Evolutionary conservation across 345 rosid genomes (phyloP).

Genomic region (Brassica cretica): DNA sequence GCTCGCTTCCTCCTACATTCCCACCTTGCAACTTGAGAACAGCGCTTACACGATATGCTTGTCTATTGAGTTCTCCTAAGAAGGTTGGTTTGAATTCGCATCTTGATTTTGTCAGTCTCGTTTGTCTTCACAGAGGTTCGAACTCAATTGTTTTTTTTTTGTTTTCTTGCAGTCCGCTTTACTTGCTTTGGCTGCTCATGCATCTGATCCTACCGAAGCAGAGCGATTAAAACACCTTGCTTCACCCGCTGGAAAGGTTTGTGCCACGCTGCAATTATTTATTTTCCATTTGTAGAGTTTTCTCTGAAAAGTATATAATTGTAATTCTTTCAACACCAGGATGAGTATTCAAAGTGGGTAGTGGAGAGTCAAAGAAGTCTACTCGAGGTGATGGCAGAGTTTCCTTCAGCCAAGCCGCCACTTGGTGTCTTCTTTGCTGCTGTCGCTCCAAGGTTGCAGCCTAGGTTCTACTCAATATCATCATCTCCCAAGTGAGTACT

Average conservation of each 20-base stretch:
- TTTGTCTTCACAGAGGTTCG: constrained; percentile 2
- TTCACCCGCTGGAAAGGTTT: constrained; percentile 93
- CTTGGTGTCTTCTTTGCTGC: constrained; percentile 97
- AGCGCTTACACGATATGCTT: constrained; percentile 81
- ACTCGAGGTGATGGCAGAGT: constrained; percentile 93
- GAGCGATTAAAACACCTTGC: constrained; percentile 78
- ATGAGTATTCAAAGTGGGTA: constrained; percentile 90
- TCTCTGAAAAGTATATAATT: neutral
- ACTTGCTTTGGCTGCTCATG: constrained; percentile 92
- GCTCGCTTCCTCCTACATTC: constrained; percentile 86
- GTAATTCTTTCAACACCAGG: constrained; percentile 46
- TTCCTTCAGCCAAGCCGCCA: constrained; percentile 89
- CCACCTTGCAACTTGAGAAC: constrained; percentile 79
- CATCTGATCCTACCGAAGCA: constrained; percentile 87
- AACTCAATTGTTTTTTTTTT: constrained; percentile 32
- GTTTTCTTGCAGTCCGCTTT: constrained; percentile 66
- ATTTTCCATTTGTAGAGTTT: neutral
- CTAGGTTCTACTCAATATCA: constrained; percentile 94
- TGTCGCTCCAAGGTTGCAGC: constrained; percentile 91
- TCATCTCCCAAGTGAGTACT: constrained; percentile 82
- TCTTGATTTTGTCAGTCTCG: neutral
- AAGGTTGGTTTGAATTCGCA: constrained; percentile 56
- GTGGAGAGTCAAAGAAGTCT: constrained; percentile 90
- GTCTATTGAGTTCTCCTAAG: constrained; percentile 83
- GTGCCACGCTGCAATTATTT: neutral